Percentiles rank a stretch among this genome's conserved stretches.
phyloP scores from a whole-genome alignment of 176 grass and related monocot species.

The Elymus sibiricus region DNA sequence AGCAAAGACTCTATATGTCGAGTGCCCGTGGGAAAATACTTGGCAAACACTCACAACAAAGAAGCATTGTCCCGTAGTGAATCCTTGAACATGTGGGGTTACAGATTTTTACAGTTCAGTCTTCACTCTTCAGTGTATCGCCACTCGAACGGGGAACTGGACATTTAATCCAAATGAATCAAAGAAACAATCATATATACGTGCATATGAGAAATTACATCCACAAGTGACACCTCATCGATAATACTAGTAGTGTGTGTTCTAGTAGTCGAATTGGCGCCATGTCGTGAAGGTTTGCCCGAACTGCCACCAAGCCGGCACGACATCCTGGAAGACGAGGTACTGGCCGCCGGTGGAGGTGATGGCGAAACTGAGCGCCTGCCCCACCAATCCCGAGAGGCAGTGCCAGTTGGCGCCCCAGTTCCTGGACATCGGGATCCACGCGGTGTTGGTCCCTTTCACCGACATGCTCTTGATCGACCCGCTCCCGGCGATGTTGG shows the following conservation, averaged over 20 bases:
- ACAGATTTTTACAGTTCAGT: too few relatives aligned
- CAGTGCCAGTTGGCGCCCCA: conserved; percentile 56
- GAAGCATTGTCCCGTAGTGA: too few relatives aligned
- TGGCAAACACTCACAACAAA: too few relatives aligned
- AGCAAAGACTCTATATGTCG: too few relatives aligned
- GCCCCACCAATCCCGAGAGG: not conserved
- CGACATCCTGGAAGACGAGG: conserved; percentile 26
- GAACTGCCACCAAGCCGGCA: conserved; percentile 35
- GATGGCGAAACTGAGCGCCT: conserved; percentile 47
- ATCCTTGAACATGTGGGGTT: too few relatives aligned
- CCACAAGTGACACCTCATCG: too few relatives aligned
- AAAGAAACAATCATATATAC: too few relatives aligned
- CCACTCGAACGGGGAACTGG: too few relatives aligned
- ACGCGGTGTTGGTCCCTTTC: conserved; percentile 2
- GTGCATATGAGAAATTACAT: too few relatives aligned
- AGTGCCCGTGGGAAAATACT: too few relatives aligned
- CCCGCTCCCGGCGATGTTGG: conserved; percentile 35
- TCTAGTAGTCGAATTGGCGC: conserved; percentile 37
- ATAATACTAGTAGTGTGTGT: not conserved
- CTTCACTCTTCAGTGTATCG: too few relatives aligned
- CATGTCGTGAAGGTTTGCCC: conserved; percentile 45
- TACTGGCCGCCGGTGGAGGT: conserved; percentile 34
- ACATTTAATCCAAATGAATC: too few relatives aligned
- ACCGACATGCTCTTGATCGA: not conserved
- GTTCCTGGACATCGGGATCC: conserved; percentile 38